A percentile compares a stretch with the other conserved stretches of the same genome.
Conservation (phyloP, 345 rosid species). For the Combretum micranthum region DNA sequence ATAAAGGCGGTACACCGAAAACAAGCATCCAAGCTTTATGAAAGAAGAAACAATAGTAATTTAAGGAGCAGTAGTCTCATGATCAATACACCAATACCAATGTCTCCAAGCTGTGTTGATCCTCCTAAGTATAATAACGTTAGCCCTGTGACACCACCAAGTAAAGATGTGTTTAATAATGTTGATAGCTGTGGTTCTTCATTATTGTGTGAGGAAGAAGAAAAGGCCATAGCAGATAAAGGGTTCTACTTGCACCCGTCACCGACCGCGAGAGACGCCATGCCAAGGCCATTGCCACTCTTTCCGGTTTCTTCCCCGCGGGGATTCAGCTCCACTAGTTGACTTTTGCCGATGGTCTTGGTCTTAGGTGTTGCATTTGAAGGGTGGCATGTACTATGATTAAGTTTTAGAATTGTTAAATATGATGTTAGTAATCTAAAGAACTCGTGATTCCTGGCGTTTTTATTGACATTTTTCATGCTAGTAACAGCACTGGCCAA, state of each 20-base stretch:
- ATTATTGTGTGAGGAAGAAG: constrained; percentile 11
- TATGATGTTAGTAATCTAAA: no score
- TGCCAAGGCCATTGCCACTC: constrained; percentile 29
- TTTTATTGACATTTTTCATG: no score
- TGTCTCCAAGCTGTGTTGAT: constrained; percentile 7
- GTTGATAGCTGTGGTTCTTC: no score
- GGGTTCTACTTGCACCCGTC: constrained; percentile 39
- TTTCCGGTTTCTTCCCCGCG: constrained; percentile 33
- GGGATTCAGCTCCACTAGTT: constrained; percentile 4
- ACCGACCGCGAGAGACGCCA: constrained; percentile 25
- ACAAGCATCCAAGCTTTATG: constrained; percentile 9
- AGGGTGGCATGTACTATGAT: no score
- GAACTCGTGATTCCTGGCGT: no score
- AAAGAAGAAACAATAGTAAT: constrained; percentile 1
- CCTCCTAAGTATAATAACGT: constrained; percentile 2
- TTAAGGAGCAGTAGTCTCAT: constrained; percentile 1
- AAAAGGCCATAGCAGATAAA: constrained; percentile 26
- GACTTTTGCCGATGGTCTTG: not conserved
- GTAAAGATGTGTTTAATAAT: not conserved
- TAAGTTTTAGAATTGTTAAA: no score
- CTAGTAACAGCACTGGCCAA: no score
- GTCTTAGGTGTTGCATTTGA: no score
- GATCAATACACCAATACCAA: not conserved
- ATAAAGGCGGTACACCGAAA: constrained; percentile 10
- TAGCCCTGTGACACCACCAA: constrained; percentile 11